Evolutionary conservation across 2,329 filamentous ascomycete species (phyloP).

Genomic region (Fusarium miscanthi): DNA sequence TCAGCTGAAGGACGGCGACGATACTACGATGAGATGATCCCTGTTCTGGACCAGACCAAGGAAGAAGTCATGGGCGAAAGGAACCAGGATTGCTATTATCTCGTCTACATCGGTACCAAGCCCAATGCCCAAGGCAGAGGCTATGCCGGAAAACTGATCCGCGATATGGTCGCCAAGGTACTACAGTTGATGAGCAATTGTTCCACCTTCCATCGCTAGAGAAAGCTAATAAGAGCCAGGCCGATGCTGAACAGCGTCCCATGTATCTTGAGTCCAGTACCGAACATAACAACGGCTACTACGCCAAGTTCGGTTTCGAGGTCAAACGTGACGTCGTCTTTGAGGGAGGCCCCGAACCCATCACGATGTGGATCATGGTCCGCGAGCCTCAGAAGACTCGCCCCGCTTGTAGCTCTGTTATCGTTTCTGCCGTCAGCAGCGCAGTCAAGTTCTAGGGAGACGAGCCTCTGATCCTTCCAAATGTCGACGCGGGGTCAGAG

Average conservation of each 20-base stretch:
- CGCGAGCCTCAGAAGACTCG: slow-evolving; percentile 68
- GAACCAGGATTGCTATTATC: slow-evolving; percentile 79
- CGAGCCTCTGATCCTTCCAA: slow-evolving; percentile 34
- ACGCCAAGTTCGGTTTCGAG: slow-evolving; percentile 80
- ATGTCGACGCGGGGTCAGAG: slow-evolving; percentile 26
- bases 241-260: slow-evolving; percentile 73
- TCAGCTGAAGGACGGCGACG: slow-evolving; percentile 76
- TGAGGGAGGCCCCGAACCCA: slow-evolving; percentile 65
- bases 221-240: slow-evolving; percentile 54
- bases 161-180: slow-evolving; percentile 74
- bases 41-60: slow-evolving; percentile 79
- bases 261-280: slow-evolving; percentile 86
- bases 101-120: slow-evolving; percentile 85
- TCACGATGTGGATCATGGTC: slow-evolving; percentile 84
- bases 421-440: slow-evolving; percentile 37
- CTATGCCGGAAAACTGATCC: slow-evolving; percentile 76
- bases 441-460: slow-evolving; percentile 42
- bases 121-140: slow-evolving; percentile 76
- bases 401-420: slow-evolving; percentile 39
- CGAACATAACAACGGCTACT: slow-evolving; percentile 74
- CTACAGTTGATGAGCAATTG: slow-evolving; percentile 36
- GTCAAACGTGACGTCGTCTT: slow-evolving; percentile 72
- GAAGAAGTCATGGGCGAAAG: slow-evolving; percentile 73
- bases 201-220: background rate
- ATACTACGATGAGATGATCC: slow-evolving; percentile 82